These are phyloP conservation scores for Garcia nutans DNA, from an alignment of 345 rosid genomes.

Conservation along the genomic window DNA sequence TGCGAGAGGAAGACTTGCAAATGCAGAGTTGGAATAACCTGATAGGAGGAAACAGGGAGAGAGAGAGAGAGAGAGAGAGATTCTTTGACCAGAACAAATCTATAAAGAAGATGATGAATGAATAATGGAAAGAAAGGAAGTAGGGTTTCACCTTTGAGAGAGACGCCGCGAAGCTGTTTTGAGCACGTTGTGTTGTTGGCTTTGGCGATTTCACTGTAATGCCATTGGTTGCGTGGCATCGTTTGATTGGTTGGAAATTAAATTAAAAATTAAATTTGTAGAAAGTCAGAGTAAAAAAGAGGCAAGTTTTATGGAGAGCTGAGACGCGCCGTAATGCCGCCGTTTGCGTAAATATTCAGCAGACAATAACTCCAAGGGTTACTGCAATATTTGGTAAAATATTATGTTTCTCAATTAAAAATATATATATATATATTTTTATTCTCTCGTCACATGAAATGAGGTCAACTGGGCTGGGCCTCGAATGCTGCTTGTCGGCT, in stretches of 20 bases:
- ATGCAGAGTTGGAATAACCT: not conserved
- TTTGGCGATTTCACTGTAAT: not conserved
- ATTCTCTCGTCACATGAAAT: too few species aligned
- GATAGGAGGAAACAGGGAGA: not conserved
- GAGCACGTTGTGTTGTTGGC: not conserved
- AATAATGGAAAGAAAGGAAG: not conserved
- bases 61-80: not conserved
- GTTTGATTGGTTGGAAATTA: not conserved
- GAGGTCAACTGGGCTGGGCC: too few species aligned
- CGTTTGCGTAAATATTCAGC: too few species aligned
- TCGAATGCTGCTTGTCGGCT: too few species aligned
- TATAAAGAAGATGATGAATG: not conserved
- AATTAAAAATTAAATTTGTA: too few species aligned
- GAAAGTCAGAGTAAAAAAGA: too few species aligned
- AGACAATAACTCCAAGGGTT: too few species aligned
- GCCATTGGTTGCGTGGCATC: not conserved
- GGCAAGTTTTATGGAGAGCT: too few species aligned
- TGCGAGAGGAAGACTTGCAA: not conserved
- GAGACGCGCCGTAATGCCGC: too few species aligned
- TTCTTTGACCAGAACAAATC: not conserved
- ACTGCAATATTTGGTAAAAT: too few species aligned
- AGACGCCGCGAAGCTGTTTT: not conserved
- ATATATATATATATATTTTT: too few species aligned
- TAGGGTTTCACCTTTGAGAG: conserved; percentile 11
- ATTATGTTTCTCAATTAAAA: too few species aligned